Evolutionary conservation across 2,329 filamentous ascomycete species (phyloP).

Genomic region (Epichloe typhina): DNA sequence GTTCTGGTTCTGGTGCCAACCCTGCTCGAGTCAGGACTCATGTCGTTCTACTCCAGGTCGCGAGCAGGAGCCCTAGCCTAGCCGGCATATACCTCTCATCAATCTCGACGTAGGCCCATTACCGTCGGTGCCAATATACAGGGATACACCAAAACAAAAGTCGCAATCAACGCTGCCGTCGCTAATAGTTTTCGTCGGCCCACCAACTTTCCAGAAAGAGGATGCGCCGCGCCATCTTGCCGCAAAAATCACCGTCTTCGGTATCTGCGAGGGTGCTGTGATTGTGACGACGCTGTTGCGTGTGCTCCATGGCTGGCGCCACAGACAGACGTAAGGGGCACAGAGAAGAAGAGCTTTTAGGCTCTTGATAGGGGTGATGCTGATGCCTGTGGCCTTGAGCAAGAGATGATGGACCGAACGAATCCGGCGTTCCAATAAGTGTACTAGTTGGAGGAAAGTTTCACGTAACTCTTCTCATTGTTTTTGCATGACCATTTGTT

Average conservation of each 20-base stretch:
- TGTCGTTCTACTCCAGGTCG: conserved; percentile 13
- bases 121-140: conserved; percentile 33
- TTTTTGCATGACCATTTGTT: not conserved
- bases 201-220: conserved; percentile 19
- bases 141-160: conserved; percentile 28
- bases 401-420: conserved; percentile 23
- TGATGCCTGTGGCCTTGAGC: conserved; percentile 9
- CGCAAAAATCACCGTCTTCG: too few species aligned
- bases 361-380: conserved; percentile 20
- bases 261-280: too few species aligned
- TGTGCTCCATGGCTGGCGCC: too few species aligned
- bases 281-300: too few species aligned
- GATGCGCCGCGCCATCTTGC: conserved; percentile 31
- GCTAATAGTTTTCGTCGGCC: conserved; percentile 26
- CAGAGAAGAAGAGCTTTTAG: conserved; percentile 11
- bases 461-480: too few species aligned
- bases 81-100: conserved; percentile 15
- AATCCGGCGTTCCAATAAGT: conserved; percentile 13
- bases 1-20: conserved; percentile 13
- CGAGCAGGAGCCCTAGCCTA: conserved; percentile 18
- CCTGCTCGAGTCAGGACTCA: conserved; percentile 13
- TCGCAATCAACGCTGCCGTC: conserved; percentile 28
- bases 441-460: conserved; percentile 5
- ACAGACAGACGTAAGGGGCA: conserved; percentile 22
- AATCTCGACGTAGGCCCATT: conserved; percentile 28